phyloP scores from a whole-genome alignment of 371 early-diverging fungal species.

The Basidiobolus meristosporus region DNA sequence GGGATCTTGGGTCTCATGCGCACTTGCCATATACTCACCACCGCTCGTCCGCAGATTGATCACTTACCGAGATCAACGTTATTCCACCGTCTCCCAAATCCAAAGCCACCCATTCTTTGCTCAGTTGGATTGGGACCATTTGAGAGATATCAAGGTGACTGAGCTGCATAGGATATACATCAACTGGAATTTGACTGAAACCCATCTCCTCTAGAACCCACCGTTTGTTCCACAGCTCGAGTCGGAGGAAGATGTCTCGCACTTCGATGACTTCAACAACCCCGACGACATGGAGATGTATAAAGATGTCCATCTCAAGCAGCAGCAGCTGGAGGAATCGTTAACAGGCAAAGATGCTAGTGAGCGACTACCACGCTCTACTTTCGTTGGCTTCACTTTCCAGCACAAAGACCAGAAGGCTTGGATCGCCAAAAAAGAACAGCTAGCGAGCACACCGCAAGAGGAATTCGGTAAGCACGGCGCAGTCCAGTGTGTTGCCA shows the following conservation, averaged over 20 bases:
- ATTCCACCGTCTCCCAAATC: slow-evolving; percentile 26
- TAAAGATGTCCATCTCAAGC: slow-evolving; percentile 39
- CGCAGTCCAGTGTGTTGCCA: no score
- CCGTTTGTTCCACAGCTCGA: slow-evolving; percentile 59
- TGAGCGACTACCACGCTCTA: slow-evolving; percentile 1
- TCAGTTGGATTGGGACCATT: slow-evolving; percentile 44
- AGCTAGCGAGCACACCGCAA: no score
- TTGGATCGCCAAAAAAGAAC: no score
- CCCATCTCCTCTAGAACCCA: slow-evolving; percentile 14
- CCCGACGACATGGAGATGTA: slow-evolving; percentile 49
- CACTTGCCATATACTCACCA: background rate
- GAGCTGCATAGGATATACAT: slow-evolving; percentile 13
- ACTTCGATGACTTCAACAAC: slow-evolving; percentile 70
- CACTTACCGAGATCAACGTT: slow-evolving; percentile 18
- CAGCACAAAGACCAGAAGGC: slow-evolving; percentile 8
- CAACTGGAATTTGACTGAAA: background rate
- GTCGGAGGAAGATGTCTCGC: slow-evolving; percentile 45
- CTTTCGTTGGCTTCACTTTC: slow-evolving; percentile 53
- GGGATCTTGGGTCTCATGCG: background rate
- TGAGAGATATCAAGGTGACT: slow-evolving; percentile 17
- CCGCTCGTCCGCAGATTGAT: slow-evolving; percentile 17
- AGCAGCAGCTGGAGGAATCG: slow-evolving; percentile 19
- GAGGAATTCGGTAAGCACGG: no score
- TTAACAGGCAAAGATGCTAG: slow-evolving; percentile 5
- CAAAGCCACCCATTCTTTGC: slow-evolving; percentile 60